These are phyloP conservation scores for Pythium volutum DNA, from an alignment of 352 stramenopile species.

Conservation along the genomic window DNA sequence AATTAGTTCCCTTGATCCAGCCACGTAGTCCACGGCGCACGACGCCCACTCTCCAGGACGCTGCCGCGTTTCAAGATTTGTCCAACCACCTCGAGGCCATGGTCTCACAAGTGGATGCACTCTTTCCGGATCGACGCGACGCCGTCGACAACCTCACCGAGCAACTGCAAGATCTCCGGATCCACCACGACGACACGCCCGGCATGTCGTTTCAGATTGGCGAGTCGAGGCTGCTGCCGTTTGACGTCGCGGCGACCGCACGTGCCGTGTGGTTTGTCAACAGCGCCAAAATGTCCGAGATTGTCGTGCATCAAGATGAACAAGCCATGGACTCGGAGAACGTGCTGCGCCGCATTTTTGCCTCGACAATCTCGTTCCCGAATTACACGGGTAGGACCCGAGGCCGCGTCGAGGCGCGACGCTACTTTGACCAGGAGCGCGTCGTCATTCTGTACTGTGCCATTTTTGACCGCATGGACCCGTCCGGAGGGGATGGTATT, in stretches of 20 bases:
- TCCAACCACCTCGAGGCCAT: slow-evolving; percentile 3
- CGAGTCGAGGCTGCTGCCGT: slow-evolving; percentile 11
- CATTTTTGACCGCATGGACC: background rate
- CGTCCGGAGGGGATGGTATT: background rate
- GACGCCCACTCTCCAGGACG: too few species aligned
- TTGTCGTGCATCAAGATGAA: background rate
- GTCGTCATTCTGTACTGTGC: slow-evolving; percentile 5
- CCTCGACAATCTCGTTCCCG: background rate
- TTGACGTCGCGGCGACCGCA: background rate
- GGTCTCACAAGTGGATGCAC: slow-evolving; percentile 1
- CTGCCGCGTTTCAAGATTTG: too few species aligned
- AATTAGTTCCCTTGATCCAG: too few species aligned
- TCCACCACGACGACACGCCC: background rate
- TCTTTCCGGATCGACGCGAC: slow-evolving; percentile 2
- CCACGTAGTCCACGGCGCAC: too few species aligned
- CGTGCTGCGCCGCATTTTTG: background rate
- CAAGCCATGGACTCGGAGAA: background rate
- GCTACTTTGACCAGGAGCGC: background rate
- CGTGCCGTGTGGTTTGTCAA: slow-evolving; percentile 1
- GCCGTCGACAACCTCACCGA: background rate
- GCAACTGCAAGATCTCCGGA: background rate
- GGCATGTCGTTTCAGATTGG: background rate
- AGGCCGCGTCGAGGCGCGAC: slow-evolving; percentile 1
- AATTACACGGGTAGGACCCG: background rate
- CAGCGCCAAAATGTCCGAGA: background rate